Conservation (phyloP, 192 early-diverging fungal species). For the Coemansia sp. region DNA sequence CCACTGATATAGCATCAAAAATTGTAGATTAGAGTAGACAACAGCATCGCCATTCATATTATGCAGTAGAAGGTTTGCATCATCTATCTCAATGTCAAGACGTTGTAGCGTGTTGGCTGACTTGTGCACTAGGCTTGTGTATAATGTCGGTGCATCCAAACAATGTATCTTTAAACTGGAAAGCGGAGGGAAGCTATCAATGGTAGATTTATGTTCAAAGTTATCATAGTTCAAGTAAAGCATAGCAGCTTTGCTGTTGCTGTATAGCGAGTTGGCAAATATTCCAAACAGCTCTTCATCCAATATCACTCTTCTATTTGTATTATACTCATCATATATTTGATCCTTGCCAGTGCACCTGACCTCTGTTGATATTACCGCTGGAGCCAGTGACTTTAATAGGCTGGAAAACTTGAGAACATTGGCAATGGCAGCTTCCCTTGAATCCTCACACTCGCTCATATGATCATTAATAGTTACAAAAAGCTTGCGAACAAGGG, state of each 20-base stretch:
- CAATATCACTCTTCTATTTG: not conserved
- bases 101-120: not conserved
- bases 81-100: not conserved
- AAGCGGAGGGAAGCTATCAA: not conserved
- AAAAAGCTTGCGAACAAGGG: not conserved
- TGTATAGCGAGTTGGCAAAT: not conserved
- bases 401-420: not conserved
- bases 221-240: not conserved
- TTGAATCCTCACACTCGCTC: not conserved
- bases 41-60: not conserved
- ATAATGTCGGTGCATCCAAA: not conserved
- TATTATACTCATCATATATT: not conserved
- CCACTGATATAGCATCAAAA: too few species aligned
- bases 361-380: not conserved
- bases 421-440: not conserved
- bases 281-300: not conserved
- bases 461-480: not conserved
- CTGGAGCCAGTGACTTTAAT: not conserved
- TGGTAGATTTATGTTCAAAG: not conserved
- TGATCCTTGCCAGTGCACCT: not conserved
- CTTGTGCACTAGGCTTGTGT: not conserved
- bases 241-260: not conserved
- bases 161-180: not conserved
- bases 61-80: not conserved
- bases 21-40: constrained; percentile 2